phyloP scores from a whole-genome alignment of 78 protist genomes.

The Ministeria vibrans region DNA sequence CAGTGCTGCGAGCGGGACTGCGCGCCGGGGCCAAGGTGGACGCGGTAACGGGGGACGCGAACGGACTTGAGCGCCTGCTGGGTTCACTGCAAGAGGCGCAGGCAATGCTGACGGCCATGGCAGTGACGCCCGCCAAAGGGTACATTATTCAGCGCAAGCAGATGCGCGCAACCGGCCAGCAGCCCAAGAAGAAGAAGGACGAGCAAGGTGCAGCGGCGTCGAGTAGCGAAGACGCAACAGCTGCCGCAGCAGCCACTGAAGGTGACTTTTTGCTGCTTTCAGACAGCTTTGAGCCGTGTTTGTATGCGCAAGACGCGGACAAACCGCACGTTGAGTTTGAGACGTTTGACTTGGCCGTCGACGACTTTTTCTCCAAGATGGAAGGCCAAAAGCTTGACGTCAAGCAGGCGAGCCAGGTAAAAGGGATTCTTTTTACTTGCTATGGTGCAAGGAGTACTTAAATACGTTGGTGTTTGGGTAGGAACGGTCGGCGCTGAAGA shows the following conservation, averaged over 20 bases:
- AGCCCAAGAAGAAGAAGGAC: background rate
- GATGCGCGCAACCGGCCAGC: background rate
- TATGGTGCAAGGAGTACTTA: background rate
- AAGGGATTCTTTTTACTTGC: constrained; percentile 3
- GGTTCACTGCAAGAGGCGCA: background rate
- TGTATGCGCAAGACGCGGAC: background rate
- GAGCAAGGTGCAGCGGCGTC: no score
- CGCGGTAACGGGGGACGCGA: no score
- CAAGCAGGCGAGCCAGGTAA: constrained; percentile 28
- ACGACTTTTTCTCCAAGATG: constrained; percentile 72
- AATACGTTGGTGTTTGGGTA: background rate
- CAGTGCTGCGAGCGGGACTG: no score
- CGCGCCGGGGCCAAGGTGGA: no score
- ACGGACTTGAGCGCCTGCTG: background rate
- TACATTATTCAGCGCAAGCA: background rate
- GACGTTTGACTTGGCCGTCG: constrained; percentile 77
- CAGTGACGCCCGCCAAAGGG: background rate
- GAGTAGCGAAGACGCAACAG: no score
- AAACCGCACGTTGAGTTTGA: background rate
- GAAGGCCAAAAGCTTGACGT: constrained; percentile 66
- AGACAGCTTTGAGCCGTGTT: background rate
- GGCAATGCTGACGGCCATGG: no score
- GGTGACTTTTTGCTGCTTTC: background rate
- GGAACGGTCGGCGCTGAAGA: constrained; percentile 44
- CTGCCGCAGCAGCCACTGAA: no score